Conservation (phyloP, 2,329 filamentous ascomycete species). For the Aspergillus pseudonomiae region DNA sequence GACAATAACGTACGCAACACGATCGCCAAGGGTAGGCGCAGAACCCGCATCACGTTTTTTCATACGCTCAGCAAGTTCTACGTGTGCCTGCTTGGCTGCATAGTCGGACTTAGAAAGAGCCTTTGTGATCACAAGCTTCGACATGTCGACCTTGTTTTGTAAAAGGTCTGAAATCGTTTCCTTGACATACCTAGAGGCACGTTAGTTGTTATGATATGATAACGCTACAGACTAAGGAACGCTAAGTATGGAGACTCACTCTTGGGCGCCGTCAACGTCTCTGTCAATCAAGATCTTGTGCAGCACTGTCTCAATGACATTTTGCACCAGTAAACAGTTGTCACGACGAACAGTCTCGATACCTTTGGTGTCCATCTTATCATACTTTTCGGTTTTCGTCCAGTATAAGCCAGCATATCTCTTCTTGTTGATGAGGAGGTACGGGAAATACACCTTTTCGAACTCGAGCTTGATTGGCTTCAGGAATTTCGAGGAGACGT, state of each 20-base stretch:
- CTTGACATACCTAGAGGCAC: slow-evolving; percentile 77
- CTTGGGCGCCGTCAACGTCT: slow-evolving; percentile 87
- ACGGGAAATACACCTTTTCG: slow-evolving; percentile 98
- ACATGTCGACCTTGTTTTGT: slow-evolving; percentile 98
- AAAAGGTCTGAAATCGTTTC: slow-evolving; percentile 91
- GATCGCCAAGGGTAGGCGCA: slow-evolving; percentile 87
- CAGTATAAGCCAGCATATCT: slow-evolving; percentile 97
- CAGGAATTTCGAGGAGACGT: slow-evolving; percentile 87
- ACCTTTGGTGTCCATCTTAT: slow-evolving; percentile 99
- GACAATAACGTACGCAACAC: slow-evolving; percentile 97
- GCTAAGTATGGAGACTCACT: slow-evolving; percentile 62
- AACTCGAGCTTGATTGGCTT: slow-evolving; percentile 99
- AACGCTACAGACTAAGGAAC: not conserved
- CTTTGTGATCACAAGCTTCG: slow-evolving; percentile 98
- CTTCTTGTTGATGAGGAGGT: slow-evolving; percentile 99
- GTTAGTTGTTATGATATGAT: slow-evolving; percentile 36
- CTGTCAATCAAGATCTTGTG: slow-evolving; percentile 94
- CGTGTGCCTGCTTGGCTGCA: slow-evolving; percentile 89
- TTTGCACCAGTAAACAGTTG: slow-evolving; percentile 93
- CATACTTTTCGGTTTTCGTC: slow-evolving; percentile 91
- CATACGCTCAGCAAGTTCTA: slow-evolving; percentile 94
- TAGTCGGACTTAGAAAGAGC: slow-evolving; percentile 90
- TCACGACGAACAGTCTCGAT: slow-evolving; percentile 97
- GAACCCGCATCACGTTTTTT: slow-evolving; percentile 94
- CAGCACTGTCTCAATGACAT: slow-evolving; percentile 94